phyloP scores from a whole-genome alignment of 805 yeast genomes.

The Metschnikowia lachancei region DNA sequence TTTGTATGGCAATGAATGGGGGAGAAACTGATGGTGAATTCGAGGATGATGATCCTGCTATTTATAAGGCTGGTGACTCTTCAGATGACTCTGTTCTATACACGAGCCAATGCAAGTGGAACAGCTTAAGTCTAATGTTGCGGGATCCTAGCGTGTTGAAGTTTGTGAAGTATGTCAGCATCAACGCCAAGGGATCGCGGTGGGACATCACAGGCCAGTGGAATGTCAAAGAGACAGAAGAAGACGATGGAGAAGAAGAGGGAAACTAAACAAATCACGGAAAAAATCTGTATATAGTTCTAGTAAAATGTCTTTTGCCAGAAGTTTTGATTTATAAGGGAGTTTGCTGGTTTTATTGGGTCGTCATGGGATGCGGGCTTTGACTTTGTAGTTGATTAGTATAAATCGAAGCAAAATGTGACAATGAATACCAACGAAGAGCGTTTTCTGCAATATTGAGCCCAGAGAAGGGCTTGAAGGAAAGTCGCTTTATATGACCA shows the following conservation, averaged over 20 bases:
- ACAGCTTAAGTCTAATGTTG: slow-evolving; percentile 68
- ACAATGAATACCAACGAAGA: too few species aligned
- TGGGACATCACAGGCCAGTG: slow-evolving; percentile 88
- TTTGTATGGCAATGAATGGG: slow-evolving; percentile 70
- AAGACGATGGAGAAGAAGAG: slow-evolving; percentile 34
- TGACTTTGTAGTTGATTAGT: too few species aligned
- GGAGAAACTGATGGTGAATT: slow-evolving; percentile 46
- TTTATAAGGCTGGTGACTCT: slow-evolving; percentile 56
- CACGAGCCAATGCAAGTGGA: slow-evolving; percentile 82
- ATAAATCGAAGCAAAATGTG: too few species aligned
- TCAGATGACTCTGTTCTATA: slow-evolving; percentile 72
- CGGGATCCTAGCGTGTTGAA: slow-evolving; percentile 86
- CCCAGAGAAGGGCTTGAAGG: too few species aligned
- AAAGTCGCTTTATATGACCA: too few species aligned
- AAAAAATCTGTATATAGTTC: too few species aligned
- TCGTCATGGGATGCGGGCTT: too few species aligned
- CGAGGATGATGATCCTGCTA: slow-evolving; percentile 77
- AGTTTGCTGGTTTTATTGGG: too few species aligned
- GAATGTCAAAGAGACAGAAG: slow-evolving; percentile 57
- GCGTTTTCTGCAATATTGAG: too few species aligned
- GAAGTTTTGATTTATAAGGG: too few species aligned
- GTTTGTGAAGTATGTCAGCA: slow-evolving; percentile 88
- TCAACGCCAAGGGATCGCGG: slow-evolving; percentile 82
- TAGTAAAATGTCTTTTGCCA: neutral
- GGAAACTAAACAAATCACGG: too few species aligned